These are phyloP conservation scores for Fraxinus dipetala DNA, from an alignment of 305 asterid species.

Conservation along the genomic window DNA sequence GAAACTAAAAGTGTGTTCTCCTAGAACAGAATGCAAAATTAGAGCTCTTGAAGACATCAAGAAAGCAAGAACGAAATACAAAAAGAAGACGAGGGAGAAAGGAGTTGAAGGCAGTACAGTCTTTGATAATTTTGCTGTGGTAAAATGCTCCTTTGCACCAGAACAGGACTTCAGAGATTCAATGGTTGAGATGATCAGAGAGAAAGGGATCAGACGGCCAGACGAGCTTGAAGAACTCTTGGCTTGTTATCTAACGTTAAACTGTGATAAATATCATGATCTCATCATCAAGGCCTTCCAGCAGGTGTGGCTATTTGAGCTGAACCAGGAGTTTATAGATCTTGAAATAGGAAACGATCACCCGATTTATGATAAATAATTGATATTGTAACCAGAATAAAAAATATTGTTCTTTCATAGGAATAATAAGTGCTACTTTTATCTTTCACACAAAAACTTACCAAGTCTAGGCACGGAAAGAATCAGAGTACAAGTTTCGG, in stretches of 20 bases:
- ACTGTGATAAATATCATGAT: conserved; percentile 39
- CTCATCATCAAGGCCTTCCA: conserved; percentile 48
- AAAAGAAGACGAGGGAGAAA: conserved; percentile 22
- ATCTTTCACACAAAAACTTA: background rate
- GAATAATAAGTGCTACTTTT: background rate
- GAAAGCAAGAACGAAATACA: conserved; percentile 43
- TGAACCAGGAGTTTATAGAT: conserved; percentile 25
- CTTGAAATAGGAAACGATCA: background rate
- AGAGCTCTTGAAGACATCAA: conserved; percentile 55
- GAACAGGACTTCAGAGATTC: conserved; percentile 45
- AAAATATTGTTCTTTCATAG: background rate
- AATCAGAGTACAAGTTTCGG: background rate
- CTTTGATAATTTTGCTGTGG: conserved; percentile 42
- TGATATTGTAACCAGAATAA: background rate
- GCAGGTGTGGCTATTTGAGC: conserved; percentile 41
- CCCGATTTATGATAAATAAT: background rate
- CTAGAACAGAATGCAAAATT: conserved; percentile 57
- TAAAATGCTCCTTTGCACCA: conserved; percentile 40
- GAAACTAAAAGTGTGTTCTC: conserved; percentile 33
- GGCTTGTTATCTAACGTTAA: conserved; percentile 47
- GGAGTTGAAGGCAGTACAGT: conserved; percentile 17
- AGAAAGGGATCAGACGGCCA: conserved; percentile 34
- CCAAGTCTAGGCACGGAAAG: background rate
- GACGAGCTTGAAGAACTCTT: conserved; percentile 47
- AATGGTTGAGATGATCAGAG: conserved; percentile 49